Base-by-base conservation (phyloP, 1,139 yeast genomes). In the Maudiozyma humilis region DNA sequence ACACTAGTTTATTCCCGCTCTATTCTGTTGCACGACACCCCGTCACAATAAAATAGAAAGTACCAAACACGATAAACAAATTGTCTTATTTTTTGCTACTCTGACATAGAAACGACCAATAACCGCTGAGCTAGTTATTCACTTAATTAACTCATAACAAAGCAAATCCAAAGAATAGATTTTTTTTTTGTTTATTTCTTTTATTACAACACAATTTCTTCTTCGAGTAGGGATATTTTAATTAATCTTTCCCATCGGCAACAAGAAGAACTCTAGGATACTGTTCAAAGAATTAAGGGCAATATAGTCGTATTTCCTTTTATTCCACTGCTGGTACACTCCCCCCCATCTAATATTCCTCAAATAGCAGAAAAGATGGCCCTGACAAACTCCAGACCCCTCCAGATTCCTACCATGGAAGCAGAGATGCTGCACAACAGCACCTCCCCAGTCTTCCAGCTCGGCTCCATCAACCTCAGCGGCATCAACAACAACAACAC, bases 341-440 rank as follows among this genome's bases (percentile, higher is more conserved):
- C n/a, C n/a, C n/a, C n/a, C n/a, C n/a, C n/a, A n/a, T n/a, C n/a
- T n/a, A 8, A 15, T 8, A 18, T 36, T 36, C 17, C 39, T n/a
- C n/a, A 4, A n/a, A 25, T 35, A 18, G 2, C 16, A 23, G 10
- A 23, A 23, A 36, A 17, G 12, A 63, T 63, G 67, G 66, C 67
- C 38, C 53, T 62, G 45, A 56, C 67, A 14, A 62, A 63, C 45
- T 53, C 64, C 25, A 58, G 64, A 50, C 65, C 65, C 2, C 46
- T 61, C 19, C 55, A 51, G 31, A 51, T 61, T 36, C 60, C 62
- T 36, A 55, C 57, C 7, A 49, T 54, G 46, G 63, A 60, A 42
- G 55, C 52, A 45, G 65, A 59, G 31, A 41, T 58, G 7, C 45
- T 61, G 12, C 58, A 56, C 38, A 61, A 61, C 39, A 52, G 55